Conservation (phyloP, 1,284 basidiomycete genomes). For the Ceratorhiza oryzae-sativae region DNA sequence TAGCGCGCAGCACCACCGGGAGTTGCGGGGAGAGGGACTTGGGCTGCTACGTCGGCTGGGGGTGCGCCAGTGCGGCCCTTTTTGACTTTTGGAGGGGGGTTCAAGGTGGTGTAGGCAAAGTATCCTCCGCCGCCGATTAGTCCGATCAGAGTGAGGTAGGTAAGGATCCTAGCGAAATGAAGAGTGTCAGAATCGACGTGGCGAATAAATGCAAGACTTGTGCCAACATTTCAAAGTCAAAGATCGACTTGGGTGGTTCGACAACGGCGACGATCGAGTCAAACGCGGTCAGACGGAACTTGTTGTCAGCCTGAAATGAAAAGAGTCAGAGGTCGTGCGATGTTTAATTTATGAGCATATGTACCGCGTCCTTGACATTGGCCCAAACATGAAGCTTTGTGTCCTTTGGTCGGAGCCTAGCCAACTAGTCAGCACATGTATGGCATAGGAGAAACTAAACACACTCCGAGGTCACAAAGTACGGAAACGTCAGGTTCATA, state of each 20-base stretch:
- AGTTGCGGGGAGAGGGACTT: conserved; percentile 38
- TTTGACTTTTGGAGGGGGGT: conserved; percentile 54
- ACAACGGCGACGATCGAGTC: conserved; percentile 84
- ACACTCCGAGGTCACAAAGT: conserved; percentile 83
- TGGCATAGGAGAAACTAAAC: conserved; percentile 48
- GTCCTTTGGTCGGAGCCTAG: conserved; percentile 33
- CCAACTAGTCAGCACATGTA: neutral
- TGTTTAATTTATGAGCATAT: conserved; percentile 45
- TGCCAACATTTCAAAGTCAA: conserved; percentile 77
- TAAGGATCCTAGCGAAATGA: conserved; percentile 63
- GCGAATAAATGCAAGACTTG: neutral
- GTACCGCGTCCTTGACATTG: conserved; percentile 71
- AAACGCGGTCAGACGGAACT: conserved; percentile 72
- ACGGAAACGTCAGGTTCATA: conserved; percentile 64
- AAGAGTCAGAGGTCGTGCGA: neutral
- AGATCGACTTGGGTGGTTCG: conserved; percentile 78
- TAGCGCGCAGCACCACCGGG: conserved; percentile 73
- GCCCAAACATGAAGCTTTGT: conserved; percentile 72
- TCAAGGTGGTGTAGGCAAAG: conserved; percentile 70
- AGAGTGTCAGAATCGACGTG: conserved; percentile 13
- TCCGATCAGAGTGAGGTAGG: conserved; percentile 75
- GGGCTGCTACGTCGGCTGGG: conserved; percentile 24
- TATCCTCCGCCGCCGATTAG: conserved; percentile 72
- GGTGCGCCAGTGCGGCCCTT: conserved; percentile 58
- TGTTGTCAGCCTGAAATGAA: conserved; percentile 55